Evolutionary conservation across 1,139 yeast genomes (phyloP).

Genomic region (Protomyces lactucae-debilis): DNA sequence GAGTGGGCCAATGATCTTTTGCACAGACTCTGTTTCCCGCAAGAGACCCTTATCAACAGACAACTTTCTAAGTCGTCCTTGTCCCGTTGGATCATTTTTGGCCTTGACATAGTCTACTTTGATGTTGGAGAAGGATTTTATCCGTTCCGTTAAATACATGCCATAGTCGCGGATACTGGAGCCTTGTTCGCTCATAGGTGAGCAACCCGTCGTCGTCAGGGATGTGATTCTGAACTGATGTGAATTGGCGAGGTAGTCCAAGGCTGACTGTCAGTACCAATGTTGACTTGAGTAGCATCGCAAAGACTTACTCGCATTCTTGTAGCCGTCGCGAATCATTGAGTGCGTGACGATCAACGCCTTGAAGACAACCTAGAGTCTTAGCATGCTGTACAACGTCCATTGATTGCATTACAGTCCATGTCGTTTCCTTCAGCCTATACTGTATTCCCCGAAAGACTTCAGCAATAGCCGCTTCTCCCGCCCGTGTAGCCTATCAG

Average conservation of each 20-base stretch:
- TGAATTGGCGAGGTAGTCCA: constrained; percentile 58
- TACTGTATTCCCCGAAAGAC: constrained; percentile 60
- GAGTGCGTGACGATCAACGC: constrained; percentile 78
- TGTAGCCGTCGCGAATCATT: constrained; percentile 88
- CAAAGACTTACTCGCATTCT: constrained; percentile 39
- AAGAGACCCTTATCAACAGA: constrained; percentile 75
- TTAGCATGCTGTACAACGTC: neutral
- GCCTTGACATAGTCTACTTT: constrained; percentile 71
- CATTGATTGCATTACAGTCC: constrained; percentile 50
- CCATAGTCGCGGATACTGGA: constrained; percentile 55
- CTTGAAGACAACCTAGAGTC: constrained; percentile 62
- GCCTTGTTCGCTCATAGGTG: constrained; percentile 33
- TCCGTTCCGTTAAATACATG: constrained; percentile 63
- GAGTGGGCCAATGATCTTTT: constrained; percentile 70
- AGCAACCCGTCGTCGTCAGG: constrained; percentile 27
- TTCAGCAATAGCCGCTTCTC: constrained; percentile 52
- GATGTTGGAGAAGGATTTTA: constrained; percentile 61
- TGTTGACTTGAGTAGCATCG: neutral
- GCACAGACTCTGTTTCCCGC: constrained; percentile 79
- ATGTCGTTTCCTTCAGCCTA: constrained; percentile 70
- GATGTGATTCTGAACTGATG: constrained; percentile 55
- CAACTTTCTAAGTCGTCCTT: constrained; percentile 59
- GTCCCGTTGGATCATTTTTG: constrained; percentile 42
- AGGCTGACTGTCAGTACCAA: constrained; percentile 44
- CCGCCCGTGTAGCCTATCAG: constrained; percentile 51